These are phyloP conservation scores for Trichothecium roseum DNA, from an alignment of 2,329 filamentous ascomycete genomes.

Conservation along the genomic window DNA sequence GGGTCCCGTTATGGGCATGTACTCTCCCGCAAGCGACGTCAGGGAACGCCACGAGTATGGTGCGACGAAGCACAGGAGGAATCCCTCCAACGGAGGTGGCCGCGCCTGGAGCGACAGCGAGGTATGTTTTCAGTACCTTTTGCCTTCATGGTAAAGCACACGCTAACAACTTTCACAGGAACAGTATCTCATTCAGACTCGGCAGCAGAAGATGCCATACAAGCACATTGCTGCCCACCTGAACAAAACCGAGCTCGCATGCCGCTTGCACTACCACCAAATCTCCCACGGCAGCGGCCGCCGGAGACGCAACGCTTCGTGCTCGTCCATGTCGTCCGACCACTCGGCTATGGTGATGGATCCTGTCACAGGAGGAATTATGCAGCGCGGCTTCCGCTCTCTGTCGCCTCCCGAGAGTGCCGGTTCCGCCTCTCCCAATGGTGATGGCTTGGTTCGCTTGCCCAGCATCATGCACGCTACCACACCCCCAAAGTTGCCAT, in stretches of 20 bases:
- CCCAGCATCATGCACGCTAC: slow-evolving; percentile 38
- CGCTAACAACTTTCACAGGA: slow-evolving; percentile 40
- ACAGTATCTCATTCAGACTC: slow-evolving; percentile 72
- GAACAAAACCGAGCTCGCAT: slow-evolving; percentile 81
- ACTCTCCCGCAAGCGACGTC: slow-evolving; percentile 41
- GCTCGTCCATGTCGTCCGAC: slow-evolving; percentile 50
- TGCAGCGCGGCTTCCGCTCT: slow-evolving; percentile 23
- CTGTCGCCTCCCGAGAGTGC: slow-evolving; percentile 35
- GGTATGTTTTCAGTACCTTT: slow-evolving; percentile 41
- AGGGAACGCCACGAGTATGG: slow-evolving; percentile 49
- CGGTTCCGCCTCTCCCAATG: slow-evolving; percentile 31
- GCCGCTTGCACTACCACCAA: slow-evolving; percentile 80
- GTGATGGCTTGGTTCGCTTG: slow-evolving; percentile 37
- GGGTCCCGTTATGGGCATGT: slow-evolving; percentile 30
- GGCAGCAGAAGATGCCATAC: slow-evolving; percentile 81
- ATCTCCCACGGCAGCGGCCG: slow-evolving; percentile 73
- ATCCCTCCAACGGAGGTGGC: slow-evolving; percentile 61
- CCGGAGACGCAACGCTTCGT: slow-evolving; percentile 64
- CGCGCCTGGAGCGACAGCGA: slow-evolving; percentile 81
- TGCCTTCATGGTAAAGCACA: slow-evolving; percentile 1
- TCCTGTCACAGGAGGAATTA: slow-evolving; percentile 28
- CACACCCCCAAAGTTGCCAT: slow-evolving; percentile 40
- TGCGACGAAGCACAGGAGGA: slow-evolving; percentile 56
- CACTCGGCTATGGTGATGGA: slow-evolving; percentile 28
- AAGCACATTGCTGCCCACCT: slow-evolving; percentile 80